Evolutionary conservation across 2,329 filamentous ascomycete species (phyloP).

Genomic region (Talaromyces sp.): DNA sequence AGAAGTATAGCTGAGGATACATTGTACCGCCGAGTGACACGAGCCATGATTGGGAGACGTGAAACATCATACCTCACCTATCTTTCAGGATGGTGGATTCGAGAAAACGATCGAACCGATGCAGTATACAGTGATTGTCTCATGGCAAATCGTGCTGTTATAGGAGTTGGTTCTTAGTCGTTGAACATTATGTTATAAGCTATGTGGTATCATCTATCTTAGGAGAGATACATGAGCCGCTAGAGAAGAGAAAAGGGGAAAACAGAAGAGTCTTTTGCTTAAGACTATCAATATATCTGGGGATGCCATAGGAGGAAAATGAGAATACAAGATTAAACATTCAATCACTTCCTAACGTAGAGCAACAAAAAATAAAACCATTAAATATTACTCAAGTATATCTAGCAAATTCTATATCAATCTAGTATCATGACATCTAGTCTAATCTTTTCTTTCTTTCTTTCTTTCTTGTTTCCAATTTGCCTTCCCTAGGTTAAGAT

Average conservation of each 20-base stretch:
- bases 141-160: background rate
- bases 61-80: background rate
- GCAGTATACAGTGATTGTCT: background rate
- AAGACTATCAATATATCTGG: slow-evolving; percentile 6
- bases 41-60: background rate
- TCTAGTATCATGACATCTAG: background rate
- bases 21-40: background rate
- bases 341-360: background rate
- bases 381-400: background rate
- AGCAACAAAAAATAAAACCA: background rate
- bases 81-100: background rate
- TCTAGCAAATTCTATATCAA: background rate
- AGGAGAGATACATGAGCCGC: background rate
- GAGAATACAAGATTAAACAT: slow-evolving; percentile 3
- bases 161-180: slow-evolving; percentile 3
- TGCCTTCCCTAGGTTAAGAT: background rate
- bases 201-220: slow-evolving; percentile 5
- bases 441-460: background rate
- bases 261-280: background rate
- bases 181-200: slow-evolving; percentile 1
- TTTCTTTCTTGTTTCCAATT: background rate
- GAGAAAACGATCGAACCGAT: background rate
- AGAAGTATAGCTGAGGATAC: background rate
- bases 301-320: slow-evolving; percentile 1
- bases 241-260: background rate